Base-by-base conservation (phyloP, 2,329 filamentous ascomycete genomes). In the Nannizziopsis barbatae region DNA sequence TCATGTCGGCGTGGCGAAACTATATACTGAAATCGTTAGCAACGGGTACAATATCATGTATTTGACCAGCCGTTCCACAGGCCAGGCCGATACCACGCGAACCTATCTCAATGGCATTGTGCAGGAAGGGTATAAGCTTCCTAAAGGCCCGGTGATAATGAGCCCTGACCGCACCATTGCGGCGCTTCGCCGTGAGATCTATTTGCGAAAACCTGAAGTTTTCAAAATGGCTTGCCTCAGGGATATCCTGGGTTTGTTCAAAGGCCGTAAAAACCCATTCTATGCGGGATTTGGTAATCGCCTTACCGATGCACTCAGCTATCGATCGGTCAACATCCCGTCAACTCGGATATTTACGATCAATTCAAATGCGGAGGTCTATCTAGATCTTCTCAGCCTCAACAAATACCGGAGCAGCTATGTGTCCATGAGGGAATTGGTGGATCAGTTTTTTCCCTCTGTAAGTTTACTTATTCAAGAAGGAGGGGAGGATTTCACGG, bases 1-100 rank as follows among this genome's bases (percentile, higher is more conserved):
- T 2, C 92, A 98, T 64, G 78, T 88, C 12, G 92, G 92, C 33
- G 90, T 98, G 18, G 93, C 92, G 17, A 98, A 98, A 69, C 75
- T 98, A 7, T 98, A 96, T 68, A 92, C 85, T 42, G 93, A 98
- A 57, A 98, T 98, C 57, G 81, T 82, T 1, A 81, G 84, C 58
- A 98, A 98, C 60, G 92, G 92, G 5, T 98, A 96, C 74, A 96
- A 98, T 65, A 93, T 98, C 62, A 88, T 98, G 77, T 98, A 98
- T 63, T 76, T 98, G 40, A 98, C 92, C 0, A 93, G 86, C 63
- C 82, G 92, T 45, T 92, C 86, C 11, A 89, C 96, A 40, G 93
- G 92, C 0, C 89, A 93, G 66, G 86, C 92, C 12, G 92, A 98
- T 65, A 88, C 74, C 0, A 98, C 92, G 1, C 75, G 92, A 50